Evolutionary conservation across 495 filamentous ascomycete genomes (phyloP).

Genomic region (Aspergillus ellipticus): DNA sequence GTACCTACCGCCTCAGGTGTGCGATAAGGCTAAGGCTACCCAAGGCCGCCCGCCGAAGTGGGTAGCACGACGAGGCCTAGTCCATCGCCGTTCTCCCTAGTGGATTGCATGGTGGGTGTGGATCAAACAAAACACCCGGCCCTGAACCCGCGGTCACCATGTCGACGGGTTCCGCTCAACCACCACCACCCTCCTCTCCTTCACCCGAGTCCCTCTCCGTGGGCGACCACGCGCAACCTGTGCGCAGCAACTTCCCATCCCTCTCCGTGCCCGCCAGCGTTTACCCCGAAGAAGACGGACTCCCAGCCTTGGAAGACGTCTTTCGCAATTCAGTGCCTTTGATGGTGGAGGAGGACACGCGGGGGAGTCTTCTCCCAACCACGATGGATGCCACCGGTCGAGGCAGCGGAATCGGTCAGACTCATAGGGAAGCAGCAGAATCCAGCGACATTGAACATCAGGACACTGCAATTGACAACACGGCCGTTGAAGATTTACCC

Average conservation of each 20-base stretch:
- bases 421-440: conserved; percentile 15
- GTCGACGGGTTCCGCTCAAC: conserved; percentile 30
- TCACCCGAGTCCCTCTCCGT: conserved; percentile 9
- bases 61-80: conserved; percentile 11
- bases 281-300: conserved; percentile 30
- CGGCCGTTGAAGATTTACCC: conserved; percentile 12
- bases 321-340: conserved; percentile 30
- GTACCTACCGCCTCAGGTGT: too few relatives aligned
- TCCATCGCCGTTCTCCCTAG: not conserved
- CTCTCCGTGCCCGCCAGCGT: conserved; percentile 28
- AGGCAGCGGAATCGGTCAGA: conserved; percentile 15
- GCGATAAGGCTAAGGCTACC: not conserved
- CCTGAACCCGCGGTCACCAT: conserved; percentile 32
- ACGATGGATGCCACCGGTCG: conserved; percentile 19
- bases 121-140: conserved; percentile 31
- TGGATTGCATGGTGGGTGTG: conserved; percentile 17
- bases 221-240: conserved; percentile 23
- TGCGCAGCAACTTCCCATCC: conserved; percentile 26
- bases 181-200: conserved; percentile 16
- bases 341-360: conserved; percentile 35
- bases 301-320: conserved; percentile 35
- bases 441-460: conserved; percentile 4
- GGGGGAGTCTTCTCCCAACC: conserved; percentile 26
- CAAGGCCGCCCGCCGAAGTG: conserved; percentile 13
- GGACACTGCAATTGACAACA: conserved; percentile 1